These are phyloP conservation scores for Colletotrichum gigasporum DNA, from an alignment of 2,329 filamentous ascomycete species.

Conservation along the genomic window DNA sequence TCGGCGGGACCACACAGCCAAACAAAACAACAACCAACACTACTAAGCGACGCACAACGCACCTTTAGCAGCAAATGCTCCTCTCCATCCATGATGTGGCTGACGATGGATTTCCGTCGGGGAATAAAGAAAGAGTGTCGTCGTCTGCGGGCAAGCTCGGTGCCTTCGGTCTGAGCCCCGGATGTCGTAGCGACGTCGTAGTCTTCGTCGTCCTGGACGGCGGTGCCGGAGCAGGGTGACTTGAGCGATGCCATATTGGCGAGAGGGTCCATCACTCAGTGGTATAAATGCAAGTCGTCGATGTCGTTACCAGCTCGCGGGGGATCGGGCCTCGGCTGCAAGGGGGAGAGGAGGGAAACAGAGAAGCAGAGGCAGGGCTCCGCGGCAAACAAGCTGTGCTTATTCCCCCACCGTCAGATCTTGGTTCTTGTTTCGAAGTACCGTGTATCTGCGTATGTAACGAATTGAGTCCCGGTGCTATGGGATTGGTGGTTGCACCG, in stretches of 20 bases:
- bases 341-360: not conserved
- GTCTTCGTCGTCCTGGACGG: constrained; percentile 45
- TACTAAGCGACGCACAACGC: constrained; percentile 9
- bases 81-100: constrained; percentile 69
- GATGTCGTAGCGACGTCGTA: constrained; percentile 48
- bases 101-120: constrained; percentile 67
- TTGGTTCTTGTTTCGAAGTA: not conserved
- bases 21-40: not conserved
- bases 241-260: constrained; percentile 48
- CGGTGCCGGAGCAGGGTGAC: constrained; percentile 46
- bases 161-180: constrained; percentile 47
- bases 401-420: not conserved
- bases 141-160: constrained; percentile 50
- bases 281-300: not conserved
- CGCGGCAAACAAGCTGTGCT: not conserved
- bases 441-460: not conserved
- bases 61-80: constrained; percentile 69
- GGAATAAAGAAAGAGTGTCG: constrained; percentile 68
- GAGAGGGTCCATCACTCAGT: constrained; percentile 26
- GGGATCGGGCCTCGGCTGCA: constrained; percentile 14
- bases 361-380: not conserved
- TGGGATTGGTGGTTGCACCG: constrained; percentile 15
- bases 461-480: not conserved
- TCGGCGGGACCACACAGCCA: not conserved
- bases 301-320: not conserved